Evolutionary conservation across 495 filamentous ascomycete species (phyloP).

Genomic region (Aspergillus baeticus): DNA sequence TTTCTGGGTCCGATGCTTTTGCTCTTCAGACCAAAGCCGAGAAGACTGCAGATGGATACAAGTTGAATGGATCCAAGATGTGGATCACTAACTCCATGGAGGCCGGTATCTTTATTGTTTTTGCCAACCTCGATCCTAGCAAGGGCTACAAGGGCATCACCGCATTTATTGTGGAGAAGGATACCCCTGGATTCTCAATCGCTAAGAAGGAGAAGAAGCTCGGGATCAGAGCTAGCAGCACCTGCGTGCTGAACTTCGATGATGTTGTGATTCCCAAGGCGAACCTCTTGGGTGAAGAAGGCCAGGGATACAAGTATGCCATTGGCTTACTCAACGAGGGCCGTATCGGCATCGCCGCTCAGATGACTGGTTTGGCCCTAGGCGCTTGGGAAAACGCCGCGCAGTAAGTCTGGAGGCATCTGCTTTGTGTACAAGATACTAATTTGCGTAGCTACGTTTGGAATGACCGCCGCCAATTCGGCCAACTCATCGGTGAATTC

Average conservation of each 20-base stretch:
- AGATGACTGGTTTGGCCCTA: constrained; percentile 96
- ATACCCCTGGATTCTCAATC: constrained; percentile 83
- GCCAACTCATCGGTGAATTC: constrained; percentile 88
- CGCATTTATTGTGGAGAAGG: constrained; percentile 93
- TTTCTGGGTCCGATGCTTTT: constrained; percentile 93
- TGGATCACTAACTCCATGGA: constrained; percentile 99
- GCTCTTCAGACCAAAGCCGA: constrained; percentile 85
- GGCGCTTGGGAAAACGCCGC: constrained; percentile 97
- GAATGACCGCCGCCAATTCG: constrained; percentile 98
- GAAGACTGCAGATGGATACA: constrained; percentile 75
- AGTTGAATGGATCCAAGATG: constrained; percentile 92
- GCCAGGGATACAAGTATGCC: constrained; percentile 96
- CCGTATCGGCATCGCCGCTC: constrained; percentile 94
- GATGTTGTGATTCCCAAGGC: constrained; percentile 87
- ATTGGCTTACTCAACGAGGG: constrained; percentile 97
- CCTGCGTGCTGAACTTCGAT: constrained; percentile 96
- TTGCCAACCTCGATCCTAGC: constrained; percentile 86
- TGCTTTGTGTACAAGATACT: background rate
- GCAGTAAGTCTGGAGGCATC: constrained; percentile 51
- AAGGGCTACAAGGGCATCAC: constrained; percentile 95
- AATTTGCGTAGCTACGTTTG: constrained; percentile 64
- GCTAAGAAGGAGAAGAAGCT: constrained; percentile 99
- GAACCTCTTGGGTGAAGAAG: constrained; percentile 83
- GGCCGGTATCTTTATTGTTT: constrained; percentile 94
- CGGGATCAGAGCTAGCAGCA: constrained; percentile 91